phyloP scores from a whole-genome alignment of 2,329 filamentous ascomycete species.

The Diatrype stigma region DNA sequence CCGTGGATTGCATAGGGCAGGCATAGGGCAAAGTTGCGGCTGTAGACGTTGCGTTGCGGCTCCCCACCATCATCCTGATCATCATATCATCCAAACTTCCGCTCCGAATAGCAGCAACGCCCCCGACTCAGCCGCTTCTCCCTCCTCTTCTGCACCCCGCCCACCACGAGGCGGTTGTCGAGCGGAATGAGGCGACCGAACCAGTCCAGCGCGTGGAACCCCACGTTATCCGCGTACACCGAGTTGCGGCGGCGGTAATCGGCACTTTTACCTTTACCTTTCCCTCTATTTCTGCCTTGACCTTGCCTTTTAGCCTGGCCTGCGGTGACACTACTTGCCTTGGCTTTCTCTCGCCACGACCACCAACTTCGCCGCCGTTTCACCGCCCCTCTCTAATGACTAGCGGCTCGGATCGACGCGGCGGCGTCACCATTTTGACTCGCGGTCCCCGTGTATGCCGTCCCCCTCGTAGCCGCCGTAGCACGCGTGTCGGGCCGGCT shows the following conservation, averaged over 20 bases:
- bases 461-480: conserved; percentile 3
- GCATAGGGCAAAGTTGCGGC: neutral
- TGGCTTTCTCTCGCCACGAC: too few relatives aligned
- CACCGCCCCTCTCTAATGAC: neutral
- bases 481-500: conserved; percentile 22
- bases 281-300: too few relatives aligned
- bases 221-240: neutral
- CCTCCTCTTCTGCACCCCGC: neutral
- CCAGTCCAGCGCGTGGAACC: neutral
- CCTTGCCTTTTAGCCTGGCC: too few relatives aligned
- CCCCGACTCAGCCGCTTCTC: neutral
- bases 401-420: neutral
- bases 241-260: too few relatives aligned
- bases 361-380: neutral
- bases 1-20: too few relatives aligned
- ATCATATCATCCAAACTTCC: neutral
- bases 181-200: neutral
- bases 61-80: neutral
- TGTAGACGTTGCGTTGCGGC: neutral
- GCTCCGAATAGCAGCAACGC: neutral
- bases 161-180: neutral
- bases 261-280: too few relatives aligned
- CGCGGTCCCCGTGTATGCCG: too few relatives aligned
- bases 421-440: neutral
- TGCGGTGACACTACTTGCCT: too few relatives aligned